phyloP scores from a whole-genome alignment of 805 yeast species.

The Pichia thaimueangensis region DNA sequence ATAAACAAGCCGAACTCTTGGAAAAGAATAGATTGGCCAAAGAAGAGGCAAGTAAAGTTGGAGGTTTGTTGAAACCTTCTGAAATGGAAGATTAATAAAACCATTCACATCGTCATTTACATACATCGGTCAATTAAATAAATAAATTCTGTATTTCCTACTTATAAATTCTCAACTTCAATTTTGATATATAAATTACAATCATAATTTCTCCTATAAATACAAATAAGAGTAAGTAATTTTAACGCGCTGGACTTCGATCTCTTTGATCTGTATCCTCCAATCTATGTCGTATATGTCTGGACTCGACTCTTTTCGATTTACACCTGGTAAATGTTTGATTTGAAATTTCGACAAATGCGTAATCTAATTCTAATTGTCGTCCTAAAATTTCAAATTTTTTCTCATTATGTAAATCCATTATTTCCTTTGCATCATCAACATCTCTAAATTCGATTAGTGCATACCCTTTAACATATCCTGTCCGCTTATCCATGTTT shows the following conservation, averaged over 20 bases:
- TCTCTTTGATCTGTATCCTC: background rate
- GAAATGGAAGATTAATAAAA: conserved; percentile 69
- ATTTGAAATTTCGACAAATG: conserved; percentile 27
- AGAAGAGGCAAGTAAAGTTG: conserved; percentile 78
- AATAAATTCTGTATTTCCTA: no score
- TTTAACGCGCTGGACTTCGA: conserved; percentile 9
- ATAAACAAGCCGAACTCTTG: conserved; percentile 66
- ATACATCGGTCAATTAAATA: no score
- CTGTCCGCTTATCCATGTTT: conserved; percentile 38
- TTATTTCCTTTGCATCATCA: conserved; percentile 32
- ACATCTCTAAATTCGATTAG: conserved; percentile 31
- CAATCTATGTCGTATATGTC: background rate
- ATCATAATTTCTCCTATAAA: no score
- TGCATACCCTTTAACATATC: conserved; percentile 39
- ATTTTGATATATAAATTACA: no score
- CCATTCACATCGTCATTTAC: no score
- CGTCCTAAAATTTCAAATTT: conserved; percentile 31
- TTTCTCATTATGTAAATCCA: conserved; percentile 19
- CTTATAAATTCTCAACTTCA: no score
- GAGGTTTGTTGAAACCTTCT: conserved; percentile 91
- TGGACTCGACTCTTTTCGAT: background rate
- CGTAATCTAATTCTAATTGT: conserved; percentile 30
- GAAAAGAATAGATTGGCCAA: conserved; percentile 67
- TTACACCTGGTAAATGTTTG: background rate
- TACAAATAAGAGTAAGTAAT: no score